Evolutionary conservation across 352 stramenopile genomes (phyloP), one percentile per base, ranked within the genome.

Genomic region (Phytophthora podocarpi): DNA sequence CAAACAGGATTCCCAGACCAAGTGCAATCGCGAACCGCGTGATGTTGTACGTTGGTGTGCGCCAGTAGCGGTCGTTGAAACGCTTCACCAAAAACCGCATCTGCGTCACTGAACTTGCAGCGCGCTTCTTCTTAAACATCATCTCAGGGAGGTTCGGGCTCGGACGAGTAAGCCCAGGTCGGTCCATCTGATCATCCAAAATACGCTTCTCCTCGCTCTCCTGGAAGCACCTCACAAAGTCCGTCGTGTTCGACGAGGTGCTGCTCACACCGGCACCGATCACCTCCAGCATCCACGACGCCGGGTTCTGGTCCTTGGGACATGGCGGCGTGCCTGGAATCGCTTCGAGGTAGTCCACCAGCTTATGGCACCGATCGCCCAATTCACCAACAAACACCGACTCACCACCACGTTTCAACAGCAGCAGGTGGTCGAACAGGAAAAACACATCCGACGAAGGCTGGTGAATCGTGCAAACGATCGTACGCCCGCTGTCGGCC

Each of bases 41-140:
- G 10, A 90, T 48, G 69, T 95, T 96, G 70, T 97, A 97, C 48
- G 74, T 75, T 27, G 89, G 85, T 13, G 76, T 91, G 13, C 91
- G 76, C 81, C 80, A 97, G 59, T 82, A 82, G 8, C 59, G 40
- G 12, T 64, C 53, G 32, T 59, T 43, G 16, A 73, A 76, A 18
- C 69, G 69, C 18, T 53, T 62, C 3, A 69, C 18, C 41, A 78
- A 16, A 26, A 72, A 78, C n/a, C 39, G 20, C 52, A 66, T 63
- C 23, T 75, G 67, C 1, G 61, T 72, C 11, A 50, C 41, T 2
- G 58, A 79, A 13, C 34, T 74, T 5, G 68, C 59, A 21, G 68
- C 71, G 21, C 61, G 63, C 34, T 79, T 81, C 50, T 63, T 67
- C 4, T 62, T 27, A 24, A 73, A 88, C 0, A 55, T 28, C 43